Base-by-base conservation (phyloP, 495 filamentous ascomycete species). In the Neurospora cerealis region DNA sequence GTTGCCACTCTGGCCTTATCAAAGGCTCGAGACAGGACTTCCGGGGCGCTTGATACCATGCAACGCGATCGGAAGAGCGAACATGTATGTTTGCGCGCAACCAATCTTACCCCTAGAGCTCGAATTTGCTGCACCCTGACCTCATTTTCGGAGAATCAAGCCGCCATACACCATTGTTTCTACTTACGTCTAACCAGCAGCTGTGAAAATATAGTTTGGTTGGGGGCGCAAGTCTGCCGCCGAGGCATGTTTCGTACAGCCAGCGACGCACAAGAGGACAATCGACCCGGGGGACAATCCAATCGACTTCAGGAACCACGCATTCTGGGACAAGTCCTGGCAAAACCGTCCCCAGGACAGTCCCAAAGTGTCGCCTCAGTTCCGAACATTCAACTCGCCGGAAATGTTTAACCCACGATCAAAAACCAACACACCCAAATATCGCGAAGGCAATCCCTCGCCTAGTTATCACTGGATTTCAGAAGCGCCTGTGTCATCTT, bases 201-300 rank as follows among this genome's bases (percentile, higher is more conserved):
- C 9, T 8, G 21, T 24, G n/a, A 24, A 15, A 19, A 32, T 36
- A 39, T 54, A 78, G 76, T 72, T 72, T 46, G 76, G 76, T 39
- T 78, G 69, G 76, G 76, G 76, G 39, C 77, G 73, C 69, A 76
- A 76, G 69, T 39, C 71, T 24, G 75, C 66, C 13, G 32, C 54
- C n/a, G 75, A 78, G 4, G 72, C 75, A 19, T 69, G 76, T 34
- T 78, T 78, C 38, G 77, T 76, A 8, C 75, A 69, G 44, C 77
- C 75, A 62, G 77, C 75, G 32, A 74, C 75, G 5, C 77, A 78
- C 69, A 78, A 71, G 69, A 72, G 69, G n/a, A 73, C 74, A 9
- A 70, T 78, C 24, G 69, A 77, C 28, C 69, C 60, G 10, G 32
- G 70, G 6, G 69, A 24, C 69, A 70, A 69, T 15, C 13, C 44